Percentiles rank a stretch among this genome's conserved stretches.
Conservation (phyloP, 1,139 yeast species). For the Lodderomyces theae region DNA sequence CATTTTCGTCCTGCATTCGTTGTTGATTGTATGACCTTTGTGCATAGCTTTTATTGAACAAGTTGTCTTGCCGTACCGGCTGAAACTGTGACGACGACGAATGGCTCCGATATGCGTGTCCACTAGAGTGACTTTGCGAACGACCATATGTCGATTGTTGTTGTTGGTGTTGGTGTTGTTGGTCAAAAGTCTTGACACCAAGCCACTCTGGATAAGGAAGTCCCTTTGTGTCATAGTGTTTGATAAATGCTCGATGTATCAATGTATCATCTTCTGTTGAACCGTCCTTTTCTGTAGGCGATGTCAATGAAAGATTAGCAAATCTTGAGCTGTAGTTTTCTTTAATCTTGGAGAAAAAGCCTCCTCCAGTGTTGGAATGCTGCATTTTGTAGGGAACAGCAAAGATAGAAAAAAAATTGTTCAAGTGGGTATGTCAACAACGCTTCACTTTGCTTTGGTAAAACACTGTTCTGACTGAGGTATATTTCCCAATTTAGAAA, state of each 20-base stretch:
- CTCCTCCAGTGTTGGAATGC: constrained; percentile 12
- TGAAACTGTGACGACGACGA: constrained; percentile 19
- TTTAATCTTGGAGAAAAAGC: constrained; percentile 37
- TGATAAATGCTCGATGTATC: constrained; percentile 45
- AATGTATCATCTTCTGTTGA: constrained; percentile 37
- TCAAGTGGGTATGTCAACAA: no score
- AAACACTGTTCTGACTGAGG: no score
- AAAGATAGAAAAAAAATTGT: not conserved
- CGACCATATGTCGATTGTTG: constrained; percentile 7
- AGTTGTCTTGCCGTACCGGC: constrained; percentile 28
- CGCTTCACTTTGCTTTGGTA: no score
- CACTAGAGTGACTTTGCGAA: constrained; percentile 2
- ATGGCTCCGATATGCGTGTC: constrained; percentile 6
- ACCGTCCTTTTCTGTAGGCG: constrained; percentile 40
- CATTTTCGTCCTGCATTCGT: constrained; percentile 10
- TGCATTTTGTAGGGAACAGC: constrained; percentile 1
- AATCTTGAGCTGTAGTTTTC: constrained; percentile 36
- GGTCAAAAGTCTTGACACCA: constrained; percentile 25
- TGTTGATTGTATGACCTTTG: constrained; percentile 14
- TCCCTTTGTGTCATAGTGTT: constrained; percentile 32
- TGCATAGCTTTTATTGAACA: constrained; percentile 22
- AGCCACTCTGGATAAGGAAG: constrained; percentile 48
- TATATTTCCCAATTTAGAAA: constrained; percentile 1
- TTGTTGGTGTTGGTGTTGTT: constrained; percentile 10
- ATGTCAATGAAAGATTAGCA: constrained; percentile 31